phyloP scores from a whole-genome alignment of 768 basidiomycete species.

The Lactarius sp. region DNA sequence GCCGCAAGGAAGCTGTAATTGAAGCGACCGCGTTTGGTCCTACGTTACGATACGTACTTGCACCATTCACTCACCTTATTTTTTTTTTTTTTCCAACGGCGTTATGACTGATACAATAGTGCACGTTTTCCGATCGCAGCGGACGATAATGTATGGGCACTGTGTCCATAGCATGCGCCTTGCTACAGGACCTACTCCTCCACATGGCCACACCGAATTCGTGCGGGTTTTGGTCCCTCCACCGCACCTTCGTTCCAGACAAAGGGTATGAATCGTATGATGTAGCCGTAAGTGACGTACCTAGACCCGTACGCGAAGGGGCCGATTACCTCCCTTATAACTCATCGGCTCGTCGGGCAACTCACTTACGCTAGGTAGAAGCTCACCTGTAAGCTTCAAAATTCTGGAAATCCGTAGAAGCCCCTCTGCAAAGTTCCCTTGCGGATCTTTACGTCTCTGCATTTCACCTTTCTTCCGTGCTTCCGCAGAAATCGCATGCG shows the following conservation, averaged over 20 bases:
- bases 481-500: neutral
- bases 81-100: neutral
- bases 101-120: too few species aligned
- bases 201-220: too few species aligned
- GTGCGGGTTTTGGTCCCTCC: too few species aligned
- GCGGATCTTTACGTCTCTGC: neutral
- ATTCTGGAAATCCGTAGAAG: neutral
- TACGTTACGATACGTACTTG: constrained; percentile 4
- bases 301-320: too few species aligned
- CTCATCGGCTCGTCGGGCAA: too few species aligned
- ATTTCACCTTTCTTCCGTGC: neutral
- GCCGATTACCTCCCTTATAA: neutral
- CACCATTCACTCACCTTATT: neutral
- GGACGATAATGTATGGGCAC: neutral
- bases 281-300: too few species aligned
- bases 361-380: neutral
- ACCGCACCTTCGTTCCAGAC: too few species aligned
- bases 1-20: constrained; percentile 2
- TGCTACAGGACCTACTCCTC: neutral
- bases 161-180: neutral
- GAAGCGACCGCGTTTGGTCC: neutral
- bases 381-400: neutral
- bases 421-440: neutral
- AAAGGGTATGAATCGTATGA: too few species aligned
- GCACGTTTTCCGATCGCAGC: neutral